Percentiles rank a stretch among this genome's conserved stretches.
Conservation (phyloP, 2,329 filamentous ascomycete genomes). For the Fusarium brachygibbosum region DNA sequence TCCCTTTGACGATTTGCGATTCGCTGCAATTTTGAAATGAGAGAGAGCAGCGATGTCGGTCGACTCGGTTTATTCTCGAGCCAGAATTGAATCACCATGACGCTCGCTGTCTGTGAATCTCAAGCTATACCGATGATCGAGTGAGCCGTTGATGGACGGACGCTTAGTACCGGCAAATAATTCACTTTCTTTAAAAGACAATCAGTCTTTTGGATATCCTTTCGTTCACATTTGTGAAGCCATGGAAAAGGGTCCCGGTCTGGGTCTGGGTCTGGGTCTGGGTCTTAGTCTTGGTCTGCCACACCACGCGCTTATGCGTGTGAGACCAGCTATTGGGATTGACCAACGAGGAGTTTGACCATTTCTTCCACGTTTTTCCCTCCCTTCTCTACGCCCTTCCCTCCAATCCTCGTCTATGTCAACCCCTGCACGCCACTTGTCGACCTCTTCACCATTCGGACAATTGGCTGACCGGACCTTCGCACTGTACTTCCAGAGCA, state of each 20-base stretch:
- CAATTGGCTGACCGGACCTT: conserved; percentile 16
- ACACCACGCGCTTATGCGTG: conserved; percentile 38
- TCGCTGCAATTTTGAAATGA: conserved; percentile 27
- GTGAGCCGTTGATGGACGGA: conserved; percentile 8
- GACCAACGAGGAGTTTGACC: conserved; percentile 33
- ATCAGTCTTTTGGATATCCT: background rate
- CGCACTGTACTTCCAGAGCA: conserved; percentile 17
- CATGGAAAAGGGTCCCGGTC: conserved; percentile 1
- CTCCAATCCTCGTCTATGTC: conserved; percentile 23
- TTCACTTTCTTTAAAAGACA: conserved; percentile 2
- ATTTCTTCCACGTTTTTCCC: conserved; percentile 49
- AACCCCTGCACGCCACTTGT: conserved; percentile 44
- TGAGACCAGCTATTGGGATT: conserved; percentile 37
- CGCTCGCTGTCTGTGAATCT: conserved; percentile 11
- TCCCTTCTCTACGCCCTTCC: conserved; percentile 36
- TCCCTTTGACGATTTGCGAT: conserved; percentile 36
- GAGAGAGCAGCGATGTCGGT: conserved; percentile 37
- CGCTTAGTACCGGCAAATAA: conserved; percentile 25
- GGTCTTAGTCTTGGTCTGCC: conserved; percentile 13
- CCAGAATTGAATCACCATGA: conserved; percentile 46
- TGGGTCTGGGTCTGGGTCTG: conserved; percentile 8
- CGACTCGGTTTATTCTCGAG: conserved; percentile 17
- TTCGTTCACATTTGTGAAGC: conserved; percentile 12
- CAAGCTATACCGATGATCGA: conserved; percentile 3
- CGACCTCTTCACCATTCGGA: conserved; percentile 30